These are phyloP conservation scores for Vanrija sp. DNA, from an alignment of 1,284 basidiomycete genomes.

Conservation along the genomic window DNA sequence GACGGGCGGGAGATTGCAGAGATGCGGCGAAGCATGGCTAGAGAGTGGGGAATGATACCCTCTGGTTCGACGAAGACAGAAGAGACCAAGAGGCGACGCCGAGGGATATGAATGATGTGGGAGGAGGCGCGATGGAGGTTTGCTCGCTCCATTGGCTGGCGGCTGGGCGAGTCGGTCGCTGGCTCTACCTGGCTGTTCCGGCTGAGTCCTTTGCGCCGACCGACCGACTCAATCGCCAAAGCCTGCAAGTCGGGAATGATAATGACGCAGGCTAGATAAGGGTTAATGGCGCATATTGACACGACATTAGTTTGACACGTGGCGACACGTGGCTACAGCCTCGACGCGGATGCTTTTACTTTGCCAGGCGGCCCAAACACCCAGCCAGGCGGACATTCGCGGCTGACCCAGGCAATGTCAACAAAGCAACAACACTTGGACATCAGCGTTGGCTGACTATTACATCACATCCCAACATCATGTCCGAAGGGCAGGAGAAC, in stretches of 20 bases:
- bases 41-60: constrained; percentile 7
- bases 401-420: background rate
- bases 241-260: too few relatives aligned
- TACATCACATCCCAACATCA: constrained; percentile 3
- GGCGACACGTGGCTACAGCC: background rate
- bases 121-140: background rate
- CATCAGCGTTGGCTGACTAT: background rate
- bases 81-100: constrained; percentile 1
- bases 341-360: constrained; percentile 11
- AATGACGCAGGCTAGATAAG: too few relatives aligned
- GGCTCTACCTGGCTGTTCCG: too few relatives aligned
- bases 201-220: too few relatives aligned
- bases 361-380: background rate
- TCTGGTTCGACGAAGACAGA: constrained; percentile 1
- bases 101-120: background rate
- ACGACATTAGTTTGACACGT: constrained; percentile 5
- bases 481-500: constrained; percentile 39
- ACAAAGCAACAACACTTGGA: background rate
- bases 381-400: background rate
- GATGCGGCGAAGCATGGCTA: constrained; percentile 33
- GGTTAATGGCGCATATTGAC: background rate
- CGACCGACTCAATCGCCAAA: too few relatives aligned
- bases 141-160: background rate
- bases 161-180: constrained; percentile 2
- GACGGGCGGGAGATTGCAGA: constrained; percentile 23